Evolutionary conservation across 169 alveolate genomes (phyloP).

Genomic region (Babesia bovis): DNA sequence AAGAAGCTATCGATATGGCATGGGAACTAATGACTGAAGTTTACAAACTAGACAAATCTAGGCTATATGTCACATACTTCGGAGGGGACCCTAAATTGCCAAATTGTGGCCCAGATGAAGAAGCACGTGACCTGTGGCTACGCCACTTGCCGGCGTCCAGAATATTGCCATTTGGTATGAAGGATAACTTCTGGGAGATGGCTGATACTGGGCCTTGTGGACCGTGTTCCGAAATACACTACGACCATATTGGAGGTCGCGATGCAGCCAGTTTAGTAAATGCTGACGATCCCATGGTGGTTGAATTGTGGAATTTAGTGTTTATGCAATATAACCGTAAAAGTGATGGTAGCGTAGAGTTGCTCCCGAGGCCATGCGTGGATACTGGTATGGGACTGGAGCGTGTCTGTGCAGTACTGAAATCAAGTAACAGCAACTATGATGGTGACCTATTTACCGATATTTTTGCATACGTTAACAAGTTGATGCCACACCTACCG

Average conservation of each 20-base stretch:
- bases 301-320: conserved; percentile 93
- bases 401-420: conserved; percentile 87
- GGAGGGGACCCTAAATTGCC: conserved; percentile 91
- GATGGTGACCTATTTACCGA: conserved; percentile 90
- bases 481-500: conserved; percentile 74
- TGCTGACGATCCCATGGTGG: conserved; percentile 91
- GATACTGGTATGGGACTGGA: conserved; percentile 96
- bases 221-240: conserved; percentile 95
- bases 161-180: conserved; percentile 84
- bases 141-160: conserved; percentile 80
- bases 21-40: conserved; percentile 89
- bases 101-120: conserved; percentile 84
- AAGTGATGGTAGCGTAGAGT: conserved; percentile 81
- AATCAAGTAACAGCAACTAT: conserved; percentile 85
- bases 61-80: conserved; percentile 91
- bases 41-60: conserved; percentile 77
- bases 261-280: conserved; percentile 90
- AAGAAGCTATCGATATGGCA: conserved; percentile 91
- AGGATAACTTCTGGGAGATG: conserved; percentile 96
- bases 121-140: conserved; percentile 87
- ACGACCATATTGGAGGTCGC: conserved; percentile 82
- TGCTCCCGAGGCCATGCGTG: conserved; percentile 89
- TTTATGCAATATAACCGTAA: conserved; percentile 93
- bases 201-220: conserved; percentile 97
- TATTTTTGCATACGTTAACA: conserved; percentile 80